Conservation (phyloP, 73 alveolate genomes). For the Paramecium tetraurelia region DNA sequence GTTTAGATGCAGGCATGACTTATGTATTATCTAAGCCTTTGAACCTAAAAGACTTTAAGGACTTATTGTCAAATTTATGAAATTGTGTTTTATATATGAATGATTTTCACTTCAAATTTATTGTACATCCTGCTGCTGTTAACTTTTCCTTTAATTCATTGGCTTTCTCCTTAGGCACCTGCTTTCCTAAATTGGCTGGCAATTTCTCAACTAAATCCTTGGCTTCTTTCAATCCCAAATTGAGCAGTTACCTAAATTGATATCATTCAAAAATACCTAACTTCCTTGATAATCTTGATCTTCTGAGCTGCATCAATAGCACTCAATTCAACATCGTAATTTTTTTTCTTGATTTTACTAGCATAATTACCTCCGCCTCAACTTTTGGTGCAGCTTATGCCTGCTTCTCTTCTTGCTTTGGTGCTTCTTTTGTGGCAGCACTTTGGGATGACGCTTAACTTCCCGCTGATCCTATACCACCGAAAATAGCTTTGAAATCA, state of each 20-base stretch:
- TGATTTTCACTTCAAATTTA: slow-evolving; percentile 41
- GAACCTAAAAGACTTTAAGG: slow-evolving; percentile 1
- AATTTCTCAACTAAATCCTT: slow-evolving; percentile 81
- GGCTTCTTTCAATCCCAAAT: slow-evolving; percentile 84
- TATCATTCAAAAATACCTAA: slow-evolving; percentile 17
- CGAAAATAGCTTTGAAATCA: slow-evolving; percentile 12
- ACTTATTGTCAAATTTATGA: background rate
- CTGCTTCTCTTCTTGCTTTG: slow-evolving; percentile 16
- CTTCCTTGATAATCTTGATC: slow-evolving; percentile 79
- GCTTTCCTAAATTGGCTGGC: slow-evolving; percentile 73
- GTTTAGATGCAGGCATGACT: slow-evolving; percentile 21
- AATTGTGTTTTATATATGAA: background rate
- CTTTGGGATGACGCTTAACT: background rate
- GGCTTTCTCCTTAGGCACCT: slow-evolving; percentile 73
- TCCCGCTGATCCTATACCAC: slow-evolving; percentile 61
- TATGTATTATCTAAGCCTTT: slow-evolving; percentile 11
- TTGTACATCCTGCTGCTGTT: slow-evolving; percentile 63
- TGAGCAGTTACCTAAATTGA: slow-evolving; percentile 62
- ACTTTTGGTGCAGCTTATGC: background rate
- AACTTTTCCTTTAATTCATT: slow-evolving; percentile 70
- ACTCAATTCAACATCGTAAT: slow-evolving; percentile 70
- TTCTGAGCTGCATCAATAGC: slow-evolving; percentile 76
- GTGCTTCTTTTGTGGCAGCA: background rate
- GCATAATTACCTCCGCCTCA: slow-evolving; percentile 56
- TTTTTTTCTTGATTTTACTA: slow-evolving; percentile 55